Evolutionary conservation across 192 early-diverging fungal species (phyloP), one percentile per base, ranked within the genome.

Genomic region (Gonapodya sp.): DNA sequence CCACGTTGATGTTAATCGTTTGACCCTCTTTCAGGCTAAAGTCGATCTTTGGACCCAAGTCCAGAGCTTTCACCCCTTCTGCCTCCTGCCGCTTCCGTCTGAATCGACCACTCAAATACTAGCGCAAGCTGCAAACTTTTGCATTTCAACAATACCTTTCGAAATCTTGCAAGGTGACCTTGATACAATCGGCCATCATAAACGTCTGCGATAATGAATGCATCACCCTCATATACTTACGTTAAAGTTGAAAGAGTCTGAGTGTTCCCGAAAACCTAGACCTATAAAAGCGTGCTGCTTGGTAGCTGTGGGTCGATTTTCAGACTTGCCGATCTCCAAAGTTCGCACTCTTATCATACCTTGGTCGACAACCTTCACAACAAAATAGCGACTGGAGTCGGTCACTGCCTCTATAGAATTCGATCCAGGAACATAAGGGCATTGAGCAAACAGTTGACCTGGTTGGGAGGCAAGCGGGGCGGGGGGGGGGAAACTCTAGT

Each of bases 401-500:
- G 75, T 32, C 75, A 77, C 75, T 14, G 75, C 8, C 31, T 77
- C 75, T 2, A 77, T 33, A 34, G 75, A 18, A 8, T 18, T 77
- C 34, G 30, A 14, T 77, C 75, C 75, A 32, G 75, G 75, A 18
- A 32, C 75, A 33, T 77, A 77, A 16, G 75, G 75, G 34, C 75
- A 77, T 77, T 77, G 75, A 2, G 75, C 75, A 77, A 77, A 77
- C 34, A 77, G 34, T 77, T 18, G 30, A 77, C 75, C 75, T 18
- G 75, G 16, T 18, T 31, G 46, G 24, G 8, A 24, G 8, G 8
- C 24, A 24, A 64, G 46, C 75, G 8, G 2, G 18, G 75, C 2
- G 16, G 8, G 18, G 2, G 2, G 75, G 30, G 2, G 34, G 18
- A 34, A 77, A 34, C 75, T 34, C 16, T 30, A 30, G 16, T 16